A percentile compares a stretch with the other conserved stretches of the same genome.
These are phyloP conservation scores for Fonsecaea nubica DNA, from an alignment of 2,329 filamentous ascomycete species.

Conservation along the genomic window DNA sequence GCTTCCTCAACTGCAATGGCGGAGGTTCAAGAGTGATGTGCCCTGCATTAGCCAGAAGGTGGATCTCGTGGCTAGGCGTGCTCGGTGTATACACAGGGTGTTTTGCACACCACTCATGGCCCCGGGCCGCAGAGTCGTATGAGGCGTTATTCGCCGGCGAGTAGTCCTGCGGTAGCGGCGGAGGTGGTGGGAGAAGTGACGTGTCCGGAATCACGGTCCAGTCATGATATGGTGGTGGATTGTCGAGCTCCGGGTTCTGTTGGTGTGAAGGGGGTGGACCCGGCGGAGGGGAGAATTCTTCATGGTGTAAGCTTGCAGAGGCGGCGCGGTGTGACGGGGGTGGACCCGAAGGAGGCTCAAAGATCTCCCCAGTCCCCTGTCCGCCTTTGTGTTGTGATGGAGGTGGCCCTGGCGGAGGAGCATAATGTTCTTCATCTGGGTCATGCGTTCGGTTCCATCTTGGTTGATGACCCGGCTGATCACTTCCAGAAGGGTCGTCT, in stretches of 20 bases:
- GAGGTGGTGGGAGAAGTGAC: slow-evolving; percentile 65
- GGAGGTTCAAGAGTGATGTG: slow-evolving; percentile 56
- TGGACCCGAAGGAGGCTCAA: slow-evolving; percentile 36
- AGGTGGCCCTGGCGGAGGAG: slow-evolving; percentile 37
- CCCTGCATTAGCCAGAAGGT: slow-evolving; percentile 51
- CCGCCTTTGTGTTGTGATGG: slow-evolving; percentile 31
- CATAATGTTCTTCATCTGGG: slow-evolving; percentile 19
- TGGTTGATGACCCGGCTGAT: slow-evolving; percentile 11
- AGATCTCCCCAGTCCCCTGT: slow-evolving; percentile 9
- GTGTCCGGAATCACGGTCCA: slow-evolving; percentile 68
- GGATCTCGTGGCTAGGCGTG: slow-evolving; percentile 51
- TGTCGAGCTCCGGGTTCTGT: slow-evolving; percentile 35
- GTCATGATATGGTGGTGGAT: slow-evolving; percentile 66
- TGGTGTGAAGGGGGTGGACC: slow-evolving; percentile 28
- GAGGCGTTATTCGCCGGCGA: slow-evolving; percentile 66
- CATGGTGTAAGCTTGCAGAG: not conserved
- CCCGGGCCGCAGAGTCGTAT: slow-evolving; percentile 60
- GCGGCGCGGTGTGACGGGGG: slow-evolving; percentile 42
- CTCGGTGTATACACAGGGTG: slow-evolving; percentile 60
- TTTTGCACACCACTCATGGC: slow-evolving; percentile 61
- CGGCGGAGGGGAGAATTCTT: slow-evolving; percentile 29
- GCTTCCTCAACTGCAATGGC: slow-evolving; percentile 9
- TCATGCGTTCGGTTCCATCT: slow-evolving; percentile 3
- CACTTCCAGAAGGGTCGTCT: slow-evolving; percentile 15
- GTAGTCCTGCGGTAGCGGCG: slow-evolving; percentile 58